These are phyloP conservation scores for Ceratobasidium theobromae DNA, from an alignment of 1,284 basidiomycete genomes.

Conservation along the genomic window DNA sequence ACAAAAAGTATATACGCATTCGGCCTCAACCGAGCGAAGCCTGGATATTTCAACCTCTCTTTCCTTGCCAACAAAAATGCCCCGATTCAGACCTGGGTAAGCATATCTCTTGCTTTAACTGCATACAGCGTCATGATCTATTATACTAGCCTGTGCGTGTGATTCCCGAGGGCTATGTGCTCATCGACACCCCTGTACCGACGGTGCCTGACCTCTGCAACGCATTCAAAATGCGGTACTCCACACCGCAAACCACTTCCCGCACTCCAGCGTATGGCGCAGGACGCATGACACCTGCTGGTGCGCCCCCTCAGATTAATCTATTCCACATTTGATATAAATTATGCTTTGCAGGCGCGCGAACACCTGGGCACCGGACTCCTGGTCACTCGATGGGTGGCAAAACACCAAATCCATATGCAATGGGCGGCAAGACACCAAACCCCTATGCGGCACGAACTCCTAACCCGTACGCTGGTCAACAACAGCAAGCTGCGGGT, in stretches of 20 bases:
- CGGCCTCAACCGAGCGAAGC: constrained; percentile 83
- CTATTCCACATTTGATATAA: background rate
- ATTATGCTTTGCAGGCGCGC: constrained; percentile 51
- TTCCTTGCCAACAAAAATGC: constrained; percentile 93
- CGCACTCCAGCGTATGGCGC: constrained; percentile 79
- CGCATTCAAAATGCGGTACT: constrained; percentile 71
- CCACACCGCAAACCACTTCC: constrained; percentile 43
- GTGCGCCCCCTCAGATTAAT: background rate
- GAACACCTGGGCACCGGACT: constrained; percentile 60
- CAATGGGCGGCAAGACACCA: constrained; percentile 39
- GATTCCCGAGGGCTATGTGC: constrained; percentile 84
- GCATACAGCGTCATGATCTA: background rate
- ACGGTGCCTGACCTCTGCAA: constrained; percentile 91
- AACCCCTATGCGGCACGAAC: constrained; percentile 35
- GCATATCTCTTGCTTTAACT: constrained; percentile 36
- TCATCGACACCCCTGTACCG: constrained; percentile 84
- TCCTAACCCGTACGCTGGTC: constrained; percentile 38
- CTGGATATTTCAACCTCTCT: constrained; percentile 91
- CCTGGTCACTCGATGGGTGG: constrained; percentile 62
- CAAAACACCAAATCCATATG: constrained; percentile 74
- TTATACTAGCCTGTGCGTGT: constrained; percentile 76
- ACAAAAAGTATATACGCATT: constrained; percentile 96
- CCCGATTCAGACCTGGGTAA: constrained; percentile 88
- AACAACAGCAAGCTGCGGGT: constrained; percentile 35
- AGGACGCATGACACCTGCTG: constrained; percentile 69